Evolutionary conservation across 805 yeast genomes (phyloP), one percentile per base, ranked within the genome.

Genomic region (Suhomyces vadensis): DNA sequence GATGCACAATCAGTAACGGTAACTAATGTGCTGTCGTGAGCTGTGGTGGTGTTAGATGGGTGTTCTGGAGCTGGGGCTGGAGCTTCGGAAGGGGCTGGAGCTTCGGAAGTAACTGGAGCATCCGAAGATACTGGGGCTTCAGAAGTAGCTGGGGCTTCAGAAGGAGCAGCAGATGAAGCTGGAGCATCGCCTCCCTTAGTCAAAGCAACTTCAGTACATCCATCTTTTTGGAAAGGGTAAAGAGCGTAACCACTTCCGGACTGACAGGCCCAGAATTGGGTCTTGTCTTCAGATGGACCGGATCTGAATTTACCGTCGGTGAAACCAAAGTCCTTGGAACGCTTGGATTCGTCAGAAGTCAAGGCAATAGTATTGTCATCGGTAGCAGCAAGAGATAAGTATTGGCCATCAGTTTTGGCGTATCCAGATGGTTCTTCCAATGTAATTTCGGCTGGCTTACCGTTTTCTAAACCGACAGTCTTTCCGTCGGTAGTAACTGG

Each of bases 371-470:
- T 62, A 1, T 44, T 47, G 1, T 53, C 48, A 35, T 13, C 22
- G 31, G 45, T 38, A 14, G 16, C 33, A n/a, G 33, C 33, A 23
- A 51, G 37, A 17, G 43, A 27, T n/a, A 62, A 49, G 42, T 53
- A 51, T 31, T 53, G 29, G 31, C 60, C 66, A 31, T 44, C 49
- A 40, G 53, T 53, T n/a, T 47, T 31, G 17, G 58, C 47, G 54
- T 51, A 63, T 9, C 71, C 71, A 39, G 57, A 47, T 26, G 71
- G 70, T 41, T 61, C 63, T 36, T 52, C 46, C 53, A 66, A 64
- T 41, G 39, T 37, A 49, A 60, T 57, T 29, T 52, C 31, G 23
- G 54, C 59, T 39, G 56, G 41, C 6, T 31, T 23, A 37, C 57
- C 60, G 43, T 51, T 37, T 8, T 19, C 41, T 13, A 42, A 38